Evolutionary conservation across 2,329 filamentous ascomycete genomes (phyloP), one percentile per base, ranked within the genome.

Genomic region (Fusarium sp.): DNA sequence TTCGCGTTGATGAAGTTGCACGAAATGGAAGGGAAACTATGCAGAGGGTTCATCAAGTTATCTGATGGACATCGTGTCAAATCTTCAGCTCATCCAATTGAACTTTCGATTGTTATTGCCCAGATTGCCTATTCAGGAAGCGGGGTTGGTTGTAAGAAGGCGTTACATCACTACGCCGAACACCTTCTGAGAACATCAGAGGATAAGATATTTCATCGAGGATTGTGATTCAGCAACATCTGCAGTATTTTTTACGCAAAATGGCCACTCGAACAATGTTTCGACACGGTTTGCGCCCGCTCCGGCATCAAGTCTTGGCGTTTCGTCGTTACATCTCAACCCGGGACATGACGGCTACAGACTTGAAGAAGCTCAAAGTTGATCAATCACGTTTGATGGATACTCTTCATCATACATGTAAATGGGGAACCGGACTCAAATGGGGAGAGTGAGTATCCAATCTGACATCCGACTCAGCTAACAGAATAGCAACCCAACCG

Each of bases 401-500:
- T 0, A 71, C 74, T 1, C 49, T 76, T 4, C 74, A 76, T 15
- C 41, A 71, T 20, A 76, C 74, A 2, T 76, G 74, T 11, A 44
- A 49, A 6, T 76, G 64, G 60, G 74, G 74, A 1, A 67, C 64
- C 6, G 74, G 74, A 7, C 32, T 60, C 4, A 60, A 37, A 65
- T 76, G 74, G 74, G 74, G 74, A 57, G 69, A 65, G 74, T 76
- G 26, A 42, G 48, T 52, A 23, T 5, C 1, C 0, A 7, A 6
- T 15, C 6, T 5, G 0, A 3, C 17, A 23, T 23, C 8, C 12
- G 6, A 26, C n/a, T 1, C 13, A 12, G 38, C 55, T 71, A 38
- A 69, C 53, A 35, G 15, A 12, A 9, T 5, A 78, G 76, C 18
- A 75, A 73, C 17, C 71, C 74, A 6, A 80, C 77, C 11, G 91